These are phyloP conservation scores for Pisolithus microcarpus DNA, from an alignment of 768 basidiomycete genomes.

Conservation along the genomic window DNA sequence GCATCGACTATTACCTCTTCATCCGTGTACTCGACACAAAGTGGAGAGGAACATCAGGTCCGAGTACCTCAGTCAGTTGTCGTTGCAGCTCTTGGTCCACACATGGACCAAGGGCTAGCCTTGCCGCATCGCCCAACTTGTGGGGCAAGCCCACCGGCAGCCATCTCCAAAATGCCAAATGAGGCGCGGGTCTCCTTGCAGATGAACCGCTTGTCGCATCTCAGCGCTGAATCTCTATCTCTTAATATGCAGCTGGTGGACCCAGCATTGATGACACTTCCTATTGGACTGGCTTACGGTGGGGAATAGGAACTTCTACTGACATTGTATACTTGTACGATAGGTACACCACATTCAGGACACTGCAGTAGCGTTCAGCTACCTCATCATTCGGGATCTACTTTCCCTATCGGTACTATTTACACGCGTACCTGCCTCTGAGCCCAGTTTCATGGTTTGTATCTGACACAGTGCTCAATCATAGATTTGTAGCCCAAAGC, in stretches of 20 bases:
- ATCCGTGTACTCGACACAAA: constrained; percentile 33
- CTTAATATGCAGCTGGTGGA: constrained; percentile 11
- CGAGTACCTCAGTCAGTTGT: constrained; percentile 29
- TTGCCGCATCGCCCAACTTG: not conserved
- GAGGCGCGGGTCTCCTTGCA: not conserved
- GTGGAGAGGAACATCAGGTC: constrained; percentile 29
- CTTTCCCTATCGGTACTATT: too few relatives aligned
- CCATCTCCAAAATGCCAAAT: not conserved
- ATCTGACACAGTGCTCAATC: too few relatives aligned
- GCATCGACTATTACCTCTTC: constrained; percentile 28
- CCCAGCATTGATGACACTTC: constrained; percentile 8
- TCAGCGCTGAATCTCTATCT: constrained; percentile 20
- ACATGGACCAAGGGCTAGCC: constrained; percentile 6
- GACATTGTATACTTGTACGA: not conserved
- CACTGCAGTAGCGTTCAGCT: too few relatives aligned
- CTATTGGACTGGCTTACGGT: constrained; percentile 21
- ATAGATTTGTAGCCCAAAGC: too few relatives aligned
- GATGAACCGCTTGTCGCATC: constrained; percentile 22
- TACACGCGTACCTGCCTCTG: too few relatives aligned
- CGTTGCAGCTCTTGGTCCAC: constrained; percentile 30
- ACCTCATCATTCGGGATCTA: too few relatives aligned
- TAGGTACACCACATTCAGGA: too few relatives aligned
- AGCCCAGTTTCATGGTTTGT: too few relatives aligned
- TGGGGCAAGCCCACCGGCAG: not conserved
- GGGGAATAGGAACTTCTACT: constrained; percentile 14